These are phyloP conservation scores for Eucalyptus pauciflora DNA, from an alignment of 345 rosid genomes.

Conservation along the genomic window DNA sequence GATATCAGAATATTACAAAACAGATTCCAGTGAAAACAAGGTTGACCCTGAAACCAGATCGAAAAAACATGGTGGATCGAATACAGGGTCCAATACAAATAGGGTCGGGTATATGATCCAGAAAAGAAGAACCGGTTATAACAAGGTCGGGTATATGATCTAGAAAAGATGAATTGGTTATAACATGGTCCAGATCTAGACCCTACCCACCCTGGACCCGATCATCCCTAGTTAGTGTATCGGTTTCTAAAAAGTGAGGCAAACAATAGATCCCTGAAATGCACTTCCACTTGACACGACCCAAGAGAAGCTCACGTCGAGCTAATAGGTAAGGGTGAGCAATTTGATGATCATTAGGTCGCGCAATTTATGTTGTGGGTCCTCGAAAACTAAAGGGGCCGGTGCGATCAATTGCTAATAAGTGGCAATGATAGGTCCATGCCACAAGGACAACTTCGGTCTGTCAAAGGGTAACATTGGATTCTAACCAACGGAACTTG, in stretches of 20 bases:
- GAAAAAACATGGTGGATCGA: no score
- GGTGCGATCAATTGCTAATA: neutral
- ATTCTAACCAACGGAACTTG: neutral
- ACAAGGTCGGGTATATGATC: no score
- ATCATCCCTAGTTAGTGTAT: neutral
- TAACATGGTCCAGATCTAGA: no score
- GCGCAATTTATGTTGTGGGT: neutral
- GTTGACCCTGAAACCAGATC: no score
- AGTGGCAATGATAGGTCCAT: neutral
- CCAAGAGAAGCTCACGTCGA: neutral
- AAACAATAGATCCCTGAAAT: neutral
- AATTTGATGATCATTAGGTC: neutral
- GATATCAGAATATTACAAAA: no score
- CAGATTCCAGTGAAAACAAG: no score
- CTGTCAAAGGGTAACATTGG: neutral
- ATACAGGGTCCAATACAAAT: no score
- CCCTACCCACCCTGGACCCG: no score
- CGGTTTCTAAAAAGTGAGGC: neutral
- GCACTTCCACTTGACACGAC: neutral
- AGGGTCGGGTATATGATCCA: no score
- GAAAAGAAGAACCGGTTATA: no score
- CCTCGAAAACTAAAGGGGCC: neutral
- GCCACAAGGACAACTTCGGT: neutral
- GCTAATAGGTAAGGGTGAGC: neutral
- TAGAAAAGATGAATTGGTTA: no score